Evolutionary conservation across 2,329 filamentous ascomycete genomes (phyloP), one percentile per base, ranked within the genome.

Genomic region (Fusarium sp.): DNA sequence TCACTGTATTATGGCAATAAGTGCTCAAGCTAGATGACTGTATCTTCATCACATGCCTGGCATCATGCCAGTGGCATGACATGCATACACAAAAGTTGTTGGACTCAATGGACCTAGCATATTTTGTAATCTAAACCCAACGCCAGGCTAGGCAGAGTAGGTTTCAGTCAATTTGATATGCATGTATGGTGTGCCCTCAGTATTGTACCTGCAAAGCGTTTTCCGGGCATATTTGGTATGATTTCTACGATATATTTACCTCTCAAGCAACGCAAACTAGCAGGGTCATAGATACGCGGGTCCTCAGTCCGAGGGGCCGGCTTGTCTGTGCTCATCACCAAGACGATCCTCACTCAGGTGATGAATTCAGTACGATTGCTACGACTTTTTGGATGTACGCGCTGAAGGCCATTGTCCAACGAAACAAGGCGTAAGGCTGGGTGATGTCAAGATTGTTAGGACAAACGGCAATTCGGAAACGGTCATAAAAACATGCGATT

Each of bases 301-400:
- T 46, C 46, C 50, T 57, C 35, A 59, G 29, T 50, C 70, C 70
- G 61, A 53, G 47, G 53, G 31, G 39, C 65, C 69, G 61, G 70
- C 45, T 31, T 50, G 65, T 62, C 64, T 64, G 57, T 70, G 70
- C 65, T 47, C 53, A 35, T 61, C 68, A 61, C 58, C 50, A 44
- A 56, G 59, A 56, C 45, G 50, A 56, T 59, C 42, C 62, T 49
- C 61, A 52, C 55, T 57, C 44, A 67, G n/a, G 35, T 33, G 17
- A 41, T 59, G 36, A 41, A 25, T 31, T 52, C 25, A 31, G 14
- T 41, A 52, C n/a, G 53, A 45, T 35, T 46, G 53, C 36, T 42
- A 20, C 52, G 15, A 15, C 25, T 7, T 13, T 42, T 18, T 31
- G 27, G 17, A 38, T 25, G 22, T 14, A 5, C n/a, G 20, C 25